Percentiles rank a stretch among this genome's conserved stretches.
Evolutionary conservation across 495 filamentous ascomycete genomes (phyloP).

Genomic region (Evansstolkia leycettana): DNA sequence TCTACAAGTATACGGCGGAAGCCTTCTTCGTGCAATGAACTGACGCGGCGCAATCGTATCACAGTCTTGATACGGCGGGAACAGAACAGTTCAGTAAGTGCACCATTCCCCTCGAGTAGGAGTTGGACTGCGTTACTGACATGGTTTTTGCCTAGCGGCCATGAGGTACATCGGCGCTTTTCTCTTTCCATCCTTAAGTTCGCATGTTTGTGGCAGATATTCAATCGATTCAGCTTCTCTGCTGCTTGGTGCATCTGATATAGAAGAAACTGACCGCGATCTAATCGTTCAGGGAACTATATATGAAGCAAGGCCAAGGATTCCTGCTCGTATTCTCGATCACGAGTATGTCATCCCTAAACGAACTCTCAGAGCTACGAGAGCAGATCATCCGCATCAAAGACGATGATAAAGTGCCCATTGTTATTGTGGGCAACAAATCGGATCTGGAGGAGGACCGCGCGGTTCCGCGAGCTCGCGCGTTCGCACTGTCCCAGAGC

Average conservation of each 20-base stretch:
- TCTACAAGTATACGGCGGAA: not conserved
- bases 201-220: too few relatives aligned
- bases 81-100: constrained; percentile 95
- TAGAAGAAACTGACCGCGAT: too few relatives aligned
- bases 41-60: constrained; percentile 4
- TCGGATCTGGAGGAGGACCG: constrained; percentile 90
- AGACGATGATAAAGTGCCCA: constrained; percentile 79
- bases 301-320: constrained; percentile 94
- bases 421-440: constrained; percentile 97
- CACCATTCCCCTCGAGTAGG: constrained; percentile 1
- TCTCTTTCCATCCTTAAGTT: not conserved
- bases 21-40: not conserved
- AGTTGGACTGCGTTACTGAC: constrained; percentile 17
- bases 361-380: constrained; percentile 76
- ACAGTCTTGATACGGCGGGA: constrained; percentile 86
- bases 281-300: constrained; percentile 67
- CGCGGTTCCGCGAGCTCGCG: constrained; percentile 66
- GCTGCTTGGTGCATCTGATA: too few relatives aligned
- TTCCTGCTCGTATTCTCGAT: constrained; percentile 98
- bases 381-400: constrained; percentile 98
- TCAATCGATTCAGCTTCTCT: too few relatives aligned
- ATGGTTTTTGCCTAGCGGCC: constrained; percentile 33
- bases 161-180: constrained; percentile 46
- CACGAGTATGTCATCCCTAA: constrained; percentile 72
- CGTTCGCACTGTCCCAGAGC: constrained; percentile 73